Percentiles rank a stretch among this genome's conserved stretches.
phyloP scores from a whole-genome alignment of 345 rosid genomes.

The Alliaria petiolata region DNA sequence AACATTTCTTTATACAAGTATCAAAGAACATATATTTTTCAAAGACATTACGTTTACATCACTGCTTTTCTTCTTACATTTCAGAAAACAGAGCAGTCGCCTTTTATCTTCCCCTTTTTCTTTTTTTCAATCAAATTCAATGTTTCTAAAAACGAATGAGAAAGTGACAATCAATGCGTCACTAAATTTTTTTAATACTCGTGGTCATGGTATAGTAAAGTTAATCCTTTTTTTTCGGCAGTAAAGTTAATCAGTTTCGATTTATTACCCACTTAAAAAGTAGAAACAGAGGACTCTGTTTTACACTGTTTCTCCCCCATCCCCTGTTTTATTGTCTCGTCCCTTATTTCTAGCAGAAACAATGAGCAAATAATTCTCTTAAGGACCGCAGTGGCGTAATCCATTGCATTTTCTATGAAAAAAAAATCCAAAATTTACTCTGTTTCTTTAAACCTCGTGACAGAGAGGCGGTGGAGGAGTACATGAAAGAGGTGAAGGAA shows the following conservation, averaged over 20 bases:
- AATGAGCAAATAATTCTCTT: not conserved
- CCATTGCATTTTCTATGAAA: not conserved
- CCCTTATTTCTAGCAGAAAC: not conserved
- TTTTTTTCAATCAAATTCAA: not conserved
- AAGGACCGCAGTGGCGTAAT: not conserved
- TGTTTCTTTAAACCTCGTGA: not conserved
- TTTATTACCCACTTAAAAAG: not conserved
- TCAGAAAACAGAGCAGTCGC: not conserved
- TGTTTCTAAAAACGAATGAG: not conserved
- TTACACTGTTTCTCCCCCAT: not conserved
- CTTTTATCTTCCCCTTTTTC: not conserved
- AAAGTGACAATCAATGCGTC: not conserved
- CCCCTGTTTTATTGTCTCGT: not conserved
- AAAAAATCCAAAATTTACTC: not conserved
- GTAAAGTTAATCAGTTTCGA: not conserved
- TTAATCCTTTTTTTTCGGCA: too few species aligned
- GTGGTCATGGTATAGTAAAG: not conserved
- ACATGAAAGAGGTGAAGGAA: slow-evolving; percentile 52
- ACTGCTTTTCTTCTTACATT: not conserved
- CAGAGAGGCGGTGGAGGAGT: slow-evolving; percentile 58
- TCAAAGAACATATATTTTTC: not conserved
- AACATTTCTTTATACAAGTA: not conserved
- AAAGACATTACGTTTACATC: not conserved
- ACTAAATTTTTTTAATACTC: not conserved
- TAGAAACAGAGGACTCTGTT: slow-evolving; percentile 6